Conservation (phyloP, 176 grass and related monocot genomes). For the Triticum monococcum region DNA sequence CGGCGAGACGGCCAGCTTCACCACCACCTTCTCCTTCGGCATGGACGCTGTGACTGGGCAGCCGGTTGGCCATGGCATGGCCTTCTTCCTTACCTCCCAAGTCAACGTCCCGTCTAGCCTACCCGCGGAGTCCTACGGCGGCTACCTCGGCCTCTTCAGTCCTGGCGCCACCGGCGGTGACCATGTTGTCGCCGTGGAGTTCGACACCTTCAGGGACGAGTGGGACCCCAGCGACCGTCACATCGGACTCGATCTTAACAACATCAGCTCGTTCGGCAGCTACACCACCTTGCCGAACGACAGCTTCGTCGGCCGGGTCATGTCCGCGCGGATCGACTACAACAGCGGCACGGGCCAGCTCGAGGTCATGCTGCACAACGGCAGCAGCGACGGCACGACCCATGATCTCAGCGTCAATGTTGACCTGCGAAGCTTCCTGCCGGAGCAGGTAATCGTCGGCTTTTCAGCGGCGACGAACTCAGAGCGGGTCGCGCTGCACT, state of each 20-base stretch:
- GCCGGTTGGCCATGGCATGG: conserved; percentile 18
- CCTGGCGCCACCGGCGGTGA: background rate
- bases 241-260: conserved; percentile 17
- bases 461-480: conserved; percentile 6
- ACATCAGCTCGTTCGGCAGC: background rate
- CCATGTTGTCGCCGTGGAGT: conserved; percentile 9
- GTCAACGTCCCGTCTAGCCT: background rate
- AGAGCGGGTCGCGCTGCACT: background rate
- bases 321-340: conserved; percentile 35
- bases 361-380: background rate
- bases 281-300: background rate
- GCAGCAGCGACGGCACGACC: background rate
- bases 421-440: background rate
- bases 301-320: conserved; percentile 21
- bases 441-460: background rate
- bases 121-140: background rate
- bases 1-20: background rate
- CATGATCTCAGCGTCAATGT: background rate
- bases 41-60: background rate
- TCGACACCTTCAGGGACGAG: conserved; percentile 6
- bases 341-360: background rate
- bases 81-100: conserved; percentile 27
- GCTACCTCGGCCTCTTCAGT: conserved; percentile 24
- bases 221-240: conserved; percentile 18
- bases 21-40: conserved; percentile 4